phyloP scores from a whole-genome alignment of 352 stramenopile genomes.

The Phytopythium boreale region DNA sequence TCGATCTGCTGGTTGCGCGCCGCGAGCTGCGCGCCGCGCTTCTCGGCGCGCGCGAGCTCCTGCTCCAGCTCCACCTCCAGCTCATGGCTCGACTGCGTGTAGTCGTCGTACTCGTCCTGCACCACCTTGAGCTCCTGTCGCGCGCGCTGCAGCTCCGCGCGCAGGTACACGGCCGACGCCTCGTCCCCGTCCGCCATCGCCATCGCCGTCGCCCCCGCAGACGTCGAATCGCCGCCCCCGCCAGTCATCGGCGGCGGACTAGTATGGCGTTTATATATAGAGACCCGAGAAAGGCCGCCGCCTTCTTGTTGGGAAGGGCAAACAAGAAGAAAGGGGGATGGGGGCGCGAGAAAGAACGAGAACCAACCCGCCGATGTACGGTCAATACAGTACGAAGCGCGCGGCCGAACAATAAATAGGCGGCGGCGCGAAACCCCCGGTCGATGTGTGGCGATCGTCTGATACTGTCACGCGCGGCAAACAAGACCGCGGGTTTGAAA shows the following conservation, averaged over 20 bases:
- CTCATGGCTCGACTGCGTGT: constrained; percentile 80
- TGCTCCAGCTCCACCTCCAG: constrained; percentile 76
- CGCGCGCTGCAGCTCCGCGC: constrained; percentile 47
- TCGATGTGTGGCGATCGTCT: too few species aligned
- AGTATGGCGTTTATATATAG: not conserved
- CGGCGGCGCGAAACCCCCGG: not conserved
- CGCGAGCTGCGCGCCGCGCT: constrained; percentile 36
- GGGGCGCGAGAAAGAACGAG: too few species aligned
- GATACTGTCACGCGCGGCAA: too few species aligned
- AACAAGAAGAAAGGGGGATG: constrained; percentile 3
- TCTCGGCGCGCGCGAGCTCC: constrained; percentile 64
- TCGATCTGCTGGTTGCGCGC: constrained; percentile 54
- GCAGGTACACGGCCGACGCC: constrained; percentile 32
- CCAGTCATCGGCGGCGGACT: not conserved
- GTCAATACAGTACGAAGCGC: not conserved
- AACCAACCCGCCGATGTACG: too few species aligned
- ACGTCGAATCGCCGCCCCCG: not conserved
- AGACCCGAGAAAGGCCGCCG: not conserved
- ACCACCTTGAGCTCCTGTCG: constrained; percentile 60
- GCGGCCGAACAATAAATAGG: too few species aligned
- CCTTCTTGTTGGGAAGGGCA: not conserved
- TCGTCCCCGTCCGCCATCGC: constrained; percentile 10
- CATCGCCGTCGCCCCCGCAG: not conserved
- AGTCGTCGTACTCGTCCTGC: constrained; percentile 80
- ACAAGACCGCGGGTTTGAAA: not conserved